Conservation (phyloP, 306 rosid species). For the Nissolia schottii region DNA sequence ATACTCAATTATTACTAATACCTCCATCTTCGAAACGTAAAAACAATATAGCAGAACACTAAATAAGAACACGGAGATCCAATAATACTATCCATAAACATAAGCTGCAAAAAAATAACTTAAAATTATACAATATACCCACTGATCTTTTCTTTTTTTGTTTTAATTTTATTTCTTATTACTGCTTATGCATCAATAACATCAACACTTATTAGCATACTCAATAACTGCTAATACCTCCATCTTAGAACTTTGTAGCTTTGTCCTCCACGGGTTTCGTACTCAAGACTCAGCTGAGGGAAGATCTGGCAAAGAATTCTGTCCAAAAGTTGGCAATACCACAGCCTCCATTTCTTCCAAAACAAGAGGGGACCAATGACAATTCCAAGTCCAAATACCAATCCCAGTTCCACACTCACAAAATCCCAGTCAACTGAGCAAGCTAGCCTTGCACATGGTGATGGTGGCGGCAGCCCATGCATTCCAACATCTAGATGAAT, state of each 20-base stretch:
- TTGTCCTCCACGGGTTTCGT: not conserved
- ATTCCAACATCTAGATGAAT: too few species aligned
- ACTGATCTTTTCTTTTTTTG: too few species aligned
- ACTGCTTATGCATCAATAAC: not conserved
- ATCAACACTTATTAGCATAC: not conserved
- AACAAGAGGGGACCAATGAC: not conserved
- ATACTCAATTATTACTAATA: too few species aligned
- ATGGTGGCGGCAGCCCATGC: not conserved
- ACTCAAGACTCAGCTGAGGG: not conserved
- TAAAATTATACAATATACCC: not conserved
- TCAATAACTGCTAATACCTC: not conserved
- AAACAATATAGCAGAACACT: too few species aligned
- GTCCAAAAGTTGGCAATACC: not conserved
- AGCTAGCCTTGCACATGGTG: not conserved
- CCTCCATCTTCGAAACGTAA: too few species aligned
- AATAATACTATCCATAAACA: too few species aligned
- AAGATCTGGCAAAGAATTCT: constrained; percentile 1
- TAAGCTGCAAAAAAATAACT: not conserved
- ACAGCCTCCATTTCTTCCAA: constrained; percentile 5
- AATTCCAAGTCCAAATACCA: not conserved
- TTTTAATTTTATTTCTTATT: too few species aligned
- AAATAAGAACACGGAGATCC: too few species aligned
- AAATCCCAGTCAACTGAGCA: not conserved
- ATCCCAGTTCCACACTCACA: not conserved
- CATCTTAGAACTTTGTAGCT: not conserved